Evolutionary conservation across 2,329 filamentous ascomycete genomes (phyloP).

Genomic region (Fonsecaea monophora): DNA sequence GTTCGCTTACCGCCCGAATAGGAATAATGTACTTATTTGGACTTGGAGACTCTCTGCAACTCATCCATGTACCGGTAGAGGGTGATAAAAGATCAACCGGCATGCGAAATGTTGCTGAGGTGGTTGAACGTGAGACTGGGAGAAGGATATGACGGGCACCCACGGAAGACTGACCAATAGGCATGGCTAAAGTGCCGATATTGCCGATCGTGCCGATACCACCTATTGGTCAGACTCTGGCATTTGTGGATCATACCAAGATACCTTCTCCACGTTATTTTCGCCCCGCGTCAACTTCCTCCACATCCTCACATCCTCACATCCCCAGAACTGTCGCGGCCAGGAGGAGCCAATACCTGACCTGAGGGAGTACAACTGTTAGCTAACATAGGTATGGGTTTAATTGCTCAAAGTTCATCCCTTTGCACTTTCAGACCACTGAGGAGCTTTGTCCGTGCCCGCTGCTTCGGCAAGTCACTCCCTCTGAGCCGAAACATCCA

Average conservation of each 20-base stretch:
- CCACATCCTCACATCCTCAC: background rate
- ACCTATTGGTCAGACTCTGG: background rate
- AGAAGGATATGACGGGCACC: background rate
- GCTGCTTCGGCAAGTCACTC: background rate
- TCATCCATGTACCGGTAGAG: background rate
- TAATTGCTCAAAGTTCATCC: background rate
- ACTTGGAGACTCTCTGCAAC: background rate
- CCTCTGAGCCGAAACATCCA: background rate
- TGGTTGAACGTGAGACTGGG: conserved; percentile 1
- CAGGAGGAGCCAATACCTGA: background rate
- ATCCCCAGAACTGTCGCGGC: background rate
- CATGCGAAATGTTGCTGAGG: background rate
- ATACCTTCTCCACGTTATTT: background rate
- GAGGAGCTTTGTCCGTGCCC: background rate
- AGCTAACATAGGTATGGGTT: background rate
- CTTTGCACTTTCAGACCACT: background rate
- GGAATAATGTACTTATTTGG: conserved; percentile 4
- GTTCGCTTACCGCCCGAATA: background rate
- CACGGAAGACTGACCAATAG: background rate
- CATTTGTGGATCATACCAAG: background rate
- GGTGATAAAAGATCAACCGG: background rate
- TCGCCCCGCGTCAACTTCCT: background rate
- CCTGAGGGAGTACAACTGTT: background rate
- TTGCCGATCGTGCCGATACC: background rate
- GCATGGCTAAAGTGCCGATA: background rate